Evolutionary conservation across 805 yeast genomes (phyloP), one percentile per base, ranked within the genome.

Genomic region (Priceomyces castillae): DNA sequence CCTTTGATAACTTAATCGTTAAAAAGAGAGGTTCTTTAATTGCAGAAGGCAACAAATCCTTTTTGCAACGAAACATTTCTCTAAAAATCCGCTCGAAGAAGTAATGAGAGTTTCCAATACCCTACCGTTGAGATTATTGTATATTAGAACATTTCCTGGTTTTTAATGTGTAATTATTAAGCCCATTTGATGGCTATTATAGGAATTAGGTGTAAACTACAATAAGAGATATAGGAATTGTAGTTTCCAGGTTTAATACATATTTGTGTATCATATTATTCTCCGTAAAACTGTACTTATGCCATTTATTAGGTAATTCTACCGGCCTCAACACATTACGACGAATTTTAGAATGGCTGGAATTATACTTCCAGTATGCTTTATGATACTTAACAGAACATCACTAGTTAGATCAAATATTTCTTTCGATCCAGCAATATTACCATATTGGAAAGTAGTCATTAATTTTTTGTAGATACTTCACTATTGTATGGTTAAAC

Each of bases 81-180:
- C 39, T 56, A 30, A 54, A 52, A 33, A 34, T 52, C 16, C 54
- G 49, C 37, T 48, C 56, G n/a, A 54, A 34, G 18, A 28, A n/a
- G 31, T 28, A n/a, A 28, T 11, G 31, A 28, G 15, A 6, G n/a
- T 12, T 28, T 5, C n/a, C 15, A 28, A 11, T 11, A 28, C 7
- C 31, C 15, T n/a, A 10, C 5, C 15, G n/a, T 11, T 28, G 25
- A 4, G 31, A 28, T n/a, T n/a, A 28, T n/a, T 28, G 31, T 28
- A 28, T n/a, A 28, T 28, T 28, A 28, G 31, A n/a, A 28, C 12
- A n/a, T 28, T 28, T 28, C 31, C n/a, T n/a, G 31, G 31, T 28
- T 28, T 28, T 9, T 28, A 10, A 28, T n/a, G 31, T 12, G n/a
- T 28, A 28, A 11, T 28, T 28, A n/a, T 28, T 28, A n/a, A 12